Evolutionary conservation across 805 yeast species (phyloP).

Genomic region (Teunomyces tritomae): DNA sequence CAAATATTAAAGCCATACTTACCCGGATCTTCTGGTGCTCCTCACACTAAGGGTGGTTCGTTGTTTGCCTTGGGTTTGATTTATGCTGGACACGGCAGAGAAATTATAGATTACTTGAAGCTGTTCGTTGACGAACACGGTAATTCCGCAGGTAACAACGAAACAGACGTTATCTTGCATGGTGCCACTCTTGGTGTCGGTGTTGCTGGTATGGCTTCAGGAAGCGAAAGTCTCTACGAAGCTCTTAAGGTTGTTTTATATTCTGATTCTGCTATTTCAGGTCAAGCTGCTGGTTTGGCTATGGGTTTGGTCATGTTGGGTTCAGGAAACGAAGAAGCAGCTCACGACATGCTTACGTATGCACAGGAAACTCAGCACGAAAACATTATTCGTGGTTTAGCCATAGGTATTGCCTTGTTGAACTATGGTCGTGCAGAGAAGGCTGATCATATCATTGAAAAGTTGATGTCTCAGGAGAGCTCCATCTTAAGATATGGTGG

Average conservation of each 20-base stretch:
- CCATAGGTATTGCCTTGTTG: conserved; percentile 83
- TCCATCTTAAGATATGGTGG: conserved; percentile 93
- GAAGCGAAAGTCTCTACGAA: conserved; percentile 70
- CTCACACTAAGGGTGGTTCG: conserved; percentile 94
- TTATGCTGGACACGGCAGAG: conserved; percentile 94
- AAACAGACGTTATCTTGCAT: conserved; percentile 80
- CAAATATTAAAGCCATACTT: conserved; percentile 85
- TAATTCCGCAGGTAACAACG: conserved; percentile 62
- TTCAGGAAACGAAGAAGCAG: conserved; percentile 67
- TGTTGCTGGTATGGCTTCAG: conserved; percentile 94
- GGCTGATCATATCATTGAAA: conserved; percentile 67
- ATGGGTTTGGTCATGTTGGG: conserved; percentile 97
- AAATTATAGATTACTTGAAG: conserved; percentile 75
- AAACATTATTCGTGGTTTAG: conserved; percentile 88
- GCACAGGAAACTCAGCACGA: conserved; percentile 97
- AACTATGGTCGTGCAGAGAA: conserved; percentile 82
- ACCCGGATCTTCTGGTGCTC: conserved; percentile 76
- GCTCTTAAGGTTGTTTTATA: conserved; percentile 79
- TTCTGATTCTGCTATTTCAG: conserved; percentile 89
- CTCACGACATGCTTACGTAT: conserved; percentile 79
- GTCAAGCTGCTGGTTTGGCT: conserved; percentile 94
- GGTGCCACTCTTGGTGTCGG: conserved; percentile 96
- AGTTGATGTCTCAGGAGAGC: conserved; percentile 70
- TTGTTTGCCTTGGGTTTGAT: conserved; percentile 89
- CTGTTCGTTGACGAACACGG: conserved; percentile 65